Percentiles rank a stretch among this genome's conserved stretches.
Evolutionary conservation across 352 stramenopile genomes (phyloP).

Genomic region (Phytophthora pisi): DNA sequence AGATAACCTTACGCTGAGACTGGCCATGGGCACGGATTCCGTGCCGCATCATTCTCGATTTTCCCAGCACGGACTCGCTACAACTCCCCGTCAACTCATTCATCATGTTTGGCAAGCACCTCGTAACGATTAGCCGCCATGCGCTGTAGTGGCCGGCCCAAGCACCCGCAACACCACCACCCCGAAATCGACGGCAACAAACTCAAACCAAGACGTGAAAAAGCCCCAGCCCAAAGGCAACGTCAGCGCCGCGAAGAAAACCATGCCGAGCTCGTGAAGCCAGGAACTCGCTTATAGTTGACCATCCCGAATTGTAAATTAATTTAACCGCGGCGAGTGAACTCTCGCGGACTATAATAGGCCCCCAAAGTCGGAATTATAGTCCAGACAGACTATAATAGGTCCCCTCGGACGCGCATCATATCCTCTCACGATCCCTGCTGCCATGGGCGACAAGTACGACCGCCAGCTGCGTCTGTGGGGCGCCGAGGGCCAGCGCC

Average conservation of each 20-base stretch:
- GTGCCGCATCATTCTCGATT: neutral
- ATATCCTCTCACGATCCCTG: neutral
- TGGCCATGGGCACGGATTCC: neutral
- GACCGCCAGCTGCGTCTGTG: conserved; percentile 99
- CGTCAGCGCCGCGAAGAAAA: too few relatives aligned
- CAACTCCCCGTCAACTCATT: neutral
- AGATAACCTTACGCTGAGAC: neutral
- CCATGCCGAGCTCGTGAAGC: too few relatives aligned
- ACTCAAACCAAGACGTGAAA: neutral
- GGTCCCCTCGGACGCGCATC: neutral
- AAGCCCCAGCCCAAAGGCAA: neutral
- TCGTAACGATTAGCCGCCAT: neutral
- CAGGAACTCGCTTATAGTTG: too few relatives aligned
- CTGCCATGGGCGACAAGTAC: conserved; percentile 92
- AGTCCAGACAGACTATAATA: neutral
- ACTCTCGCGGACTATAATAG: too few relatives aligned
- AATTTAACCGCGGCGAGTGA: too few relatives aligned
- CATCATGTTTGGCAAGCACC: neutral
- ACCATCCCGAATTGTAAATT: too few relatives aligned
- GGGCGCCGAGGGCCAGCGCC: conserved; percentile 94
- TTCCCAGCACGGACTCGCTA: neutral
- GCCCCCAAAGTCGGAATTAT: too few relatives aligned
- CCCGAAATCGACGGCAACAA: neutral
- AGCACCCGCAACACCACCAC: neutral
- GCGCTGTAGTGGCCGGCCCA: neutral